Conservation (phyloP, 2,329 filamentous ascomycete species). For the Beauveria sp. region DNA sequence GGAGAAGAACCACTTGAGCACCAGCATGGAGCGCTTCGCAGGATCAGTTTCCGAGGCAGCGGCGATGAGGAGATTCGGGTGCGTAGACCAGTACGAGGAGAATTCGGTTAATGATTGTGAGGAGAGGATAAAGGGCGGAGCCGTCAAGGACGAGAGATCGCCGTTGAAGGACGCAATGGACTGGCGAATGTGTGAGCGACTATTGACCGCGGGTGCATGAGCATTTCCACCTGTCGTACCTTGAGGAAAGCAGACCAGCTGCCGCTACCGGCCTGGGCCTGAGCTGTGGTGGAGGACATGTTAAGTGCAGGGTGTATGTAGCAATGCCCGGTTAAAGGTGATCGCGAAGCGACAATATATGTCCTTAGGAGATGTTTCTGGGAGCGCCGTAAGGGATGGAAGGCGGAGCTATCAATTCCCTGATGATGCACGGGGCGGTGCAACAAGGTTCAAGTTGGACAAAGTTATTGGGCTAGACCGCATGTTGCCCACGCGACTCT, state of each 20-base stretch:
- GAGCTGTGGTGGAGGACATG: slow-evolving; percentile 20
- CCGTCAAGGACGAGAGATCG: slow-evolving; percentile 72
- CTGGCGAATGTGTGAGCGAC: slow-evolving; percentile 23
- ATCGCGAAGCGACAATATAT: not conserved
- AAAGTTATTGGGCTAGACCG: not conserved
- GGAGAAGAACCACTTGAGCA: slow-evolving; percentile 94
- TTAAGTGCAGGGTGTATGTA: not conserved
- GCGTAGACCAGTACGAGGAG: slow-evolving; percentile 76
- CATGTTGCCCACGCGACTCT: slow-evolving; percentile 6
- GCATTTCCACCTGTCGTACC: slow-evolving; percentile 23
- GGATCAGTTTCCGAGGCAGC: slow-evolving; percentile 73
- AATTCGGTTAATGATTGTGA: slow-evolving; percentile 73
- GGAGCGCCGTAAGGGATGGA: not conserved
- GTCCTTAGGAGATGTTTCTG: not conserved
- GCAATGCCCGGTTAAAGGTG: not conserved
- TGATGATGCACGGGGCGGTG: not conserved
- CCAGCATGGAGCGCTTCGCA: slow-evolving; percentile 72
- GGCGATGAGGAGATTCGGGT: slow-evolving; percentile 70
- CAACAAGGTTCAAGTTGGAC: not conserved
- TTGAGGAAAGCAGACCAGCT: slow-evolving; percentile 48
- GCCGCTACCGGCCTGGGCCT: slow-evolving; percentile 32
- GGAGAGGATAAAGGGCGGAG: slow-evolving; percentile 75
- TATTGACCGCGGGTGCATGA: slow-evolving; percentile 1
- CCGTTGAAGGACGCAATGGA: slow-evolving; percentile 78
- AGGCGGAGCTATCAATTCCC: not conserved